phyloP scores from a whole-genome alignment of 495 filamentous ascomycete species.

The Aspergillus incahuasiensis region DNA sequence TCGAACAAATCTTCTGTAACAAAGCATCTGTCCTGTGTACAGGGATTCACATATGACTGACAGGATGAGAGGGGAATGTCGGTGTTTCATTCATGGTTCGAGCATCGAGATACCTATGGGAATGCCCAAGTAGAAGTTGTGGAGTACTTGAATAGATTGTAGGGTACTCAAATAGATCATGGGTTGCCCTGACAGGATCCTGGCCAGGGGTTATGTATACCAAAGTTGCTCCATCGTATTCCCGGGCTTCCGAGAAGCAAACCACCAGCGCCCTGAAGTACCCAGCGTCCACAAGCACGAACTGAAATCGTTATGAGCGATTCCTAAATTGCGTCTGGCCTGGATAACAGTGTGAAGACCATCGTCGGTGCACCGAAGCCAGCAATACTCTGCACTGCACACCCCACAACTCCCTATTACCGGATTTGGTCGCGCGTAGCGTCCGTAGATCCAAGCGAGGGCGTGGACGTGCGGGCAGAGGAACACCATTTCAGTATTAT shows the following conservation, averaged over 20 bases:
- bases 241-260: background rate
- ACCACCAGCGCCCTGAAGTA: background rate
- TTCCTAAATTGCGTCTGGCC: constrained; percentile 4
- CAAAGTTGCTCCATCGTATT: background rate
- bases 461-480: constrained; percentile 6
- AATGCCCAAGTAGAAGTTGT: too few relatives aligned
- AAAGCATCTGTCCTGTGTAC: too few relatives aligned
- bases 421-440: background rate
- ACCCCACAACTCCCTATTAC: background rate
- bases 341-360: constrained; percentile 4
- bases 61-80: too few relatives aligned
- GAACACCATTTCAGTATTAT: background rate
- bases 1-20: too few relatives aligned
- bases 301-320: background rate
- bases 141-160: too few relatives aligned
- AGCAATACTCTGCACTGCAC: background rate
- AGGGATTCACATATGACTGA: too few relatives aligned
- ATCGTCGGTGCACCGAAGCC: background rate
- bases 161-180: too few relatives aligned
- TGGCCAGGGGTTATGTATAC: too few relatives aligned
- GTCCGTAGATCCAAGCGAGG: background rate
- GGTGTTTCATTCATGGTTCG: too few relatives aligned
- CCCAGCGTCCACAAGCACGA: background rate
- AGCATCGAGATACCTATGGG: too few relatives aligned
- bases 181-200: too few relatives aligned